Conservation (phyloP, 371 early-diverging fungal genomes). For the Haplosporangium sp. region DNA sequence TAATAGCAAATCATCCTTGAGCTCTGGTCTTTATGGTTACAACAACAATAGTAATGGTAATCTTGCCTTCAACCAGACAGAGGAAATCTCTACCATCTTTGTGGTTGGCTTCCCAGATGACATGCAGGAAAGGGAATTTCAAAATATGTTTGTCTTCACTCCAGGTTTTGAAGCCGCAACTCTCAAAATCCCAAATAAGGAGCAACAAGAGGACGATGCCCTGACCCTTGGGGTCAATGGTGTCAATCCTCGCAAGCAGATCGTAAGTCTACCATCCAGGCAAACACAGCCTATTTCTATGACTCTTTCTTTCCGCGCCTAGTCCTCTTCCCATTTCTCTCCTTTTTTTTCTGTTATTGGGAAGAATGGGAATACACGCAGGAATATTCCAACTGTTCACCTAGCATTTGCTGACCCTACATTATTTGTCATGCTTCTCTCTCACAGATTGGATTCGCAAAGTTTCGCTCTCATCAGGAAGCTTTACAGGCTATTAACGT, state of each 20-base stretch:
- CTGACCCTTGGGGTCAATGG: conserved; percentile 58
- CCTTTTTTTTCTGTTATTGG: conserved; percentile 8
- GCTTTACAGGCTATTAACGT: conserved; percentile 90
- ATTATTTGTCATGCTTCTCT: not conserved
- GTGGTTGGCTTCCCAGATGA: conserved; percentile 98
- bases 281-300: not conserved
- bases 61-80: conserved; percentile 22
- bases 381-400: not conserved
- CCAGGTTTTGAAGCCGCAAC: conserved; percentile 96
- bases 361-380: conserved; percentile 7
- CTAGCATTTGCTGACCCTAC: too few species aligned
- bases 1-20: conserved; percentile 18
- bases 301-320: conserved; percentile 2
- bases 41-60: conserved; percentile 14
- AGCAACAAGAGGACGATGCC: conserved; percentile 68
- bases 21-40: conserved; percentile 35
- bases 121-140: conserved; percentile 96
- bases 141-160: conserved; percentile 96
- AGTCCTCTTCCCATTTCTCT: not conserved
- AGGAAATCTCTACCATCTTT: conserved; percentile 93
- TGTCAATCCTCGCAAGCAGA: conserved; percentile 80
- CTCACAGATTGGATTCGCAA: conserved; percentile 90
- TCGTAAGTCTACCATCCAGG: conserved; percentile 69
- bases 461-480: conserved; percentile 87
- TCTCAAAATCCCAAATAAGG: conserved; percentile 83